Base-by-base conservation (phyloP, 257 asterid species). In the Nemophila menziesii region DNA sequence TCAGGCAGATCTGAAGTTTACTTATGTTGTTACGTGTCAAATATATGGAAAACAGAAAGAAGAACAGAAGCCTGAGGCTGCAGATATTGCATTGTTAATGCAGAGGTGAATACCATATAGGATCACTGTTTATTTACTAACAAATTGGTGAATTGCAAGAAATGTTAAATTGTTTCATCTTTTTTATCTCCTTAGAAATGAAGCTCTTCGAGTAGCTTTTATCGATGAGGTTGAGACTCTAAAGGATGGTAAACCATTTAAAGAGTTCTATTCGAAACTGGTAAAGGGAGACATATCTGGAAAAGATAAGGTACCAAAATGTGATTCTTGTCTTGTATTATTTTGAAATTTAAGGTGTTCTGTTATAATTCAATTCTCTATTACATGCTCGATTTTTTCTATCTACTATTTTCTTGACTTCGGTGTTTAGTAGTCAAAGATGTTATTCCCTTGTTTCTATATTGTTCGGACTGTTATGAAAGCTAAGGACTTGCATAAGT, bases 191-290 rank as follows among this genome's bases (percentile, higher is more conserved):
- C 42, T 56, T 49, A 90, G 98, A 57, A 78, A 90, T 61, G 98
- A 90, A 75, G 98, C 98, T 58, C 98, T 90, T 44, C 95, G 98
- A 46, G 75, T 90, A 72, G 96, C 98, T 58, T 90, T 78, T 69
- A 85, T 90, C 20, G 94, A 81, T 46, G 92, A 54, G 66, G 94
- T 84, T 49, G 98, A 90, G 77, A 78, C 96, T 64, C 65, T 84
- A 49, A 78, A 66, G 72, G 95, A 89, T 11, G 98, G 93, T 27
- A 84, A 60, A 71, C 85, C 81, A 49, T 63, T 75, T 46, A 80
- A 79, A 4, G 94, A 84, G 44, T 90, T 73, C 67, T 78, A 64
- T 78, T 90, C 98, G 19, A 90, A 81, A 67, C 93, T 90, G 51
- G 96, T 90, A 59, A 90, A 81, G 82, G 94, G 87, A 46, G 95